Percentiles rank a stretch among this genome's conserved stretches.
Evolutionary conservation across 2,329 filamentous ascomycete genomes (phyloP).

Genomic region (Alternaria sp.): DNA sequence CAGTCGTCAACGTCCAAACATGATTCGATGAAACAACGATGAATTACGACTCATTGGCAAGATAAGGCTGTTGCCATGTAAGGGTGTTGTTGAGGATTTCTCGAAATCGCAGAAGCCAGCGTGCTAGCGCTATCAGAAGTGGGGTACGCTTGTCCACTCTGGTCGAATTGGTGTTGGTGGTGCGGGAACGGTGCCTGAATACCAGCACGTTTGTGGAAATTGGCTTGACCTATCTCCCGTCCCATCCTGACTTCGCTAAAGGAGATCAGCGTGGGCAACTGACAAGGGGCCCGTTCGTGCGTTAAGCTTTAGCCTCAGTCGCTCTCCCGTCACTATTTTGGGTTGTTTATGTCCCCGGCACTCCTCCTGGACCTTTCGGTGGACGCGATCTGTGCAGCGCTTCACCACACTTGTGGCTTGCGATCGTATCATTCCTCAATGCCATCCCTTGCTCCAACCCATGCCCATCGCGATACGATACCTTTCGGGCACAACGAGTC

Average conservation of each 20-base stretch:
- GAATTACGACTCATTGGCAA: not conserved
- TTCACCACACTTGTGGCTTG: slow-evolving; percentile 9
- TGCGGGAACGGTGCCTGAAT: slow-evolving; percentile 12
- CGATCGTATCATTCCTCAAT: slow-evolving; percentile 9
- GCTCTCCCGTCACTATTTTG: slow-evolving; percentile 30
- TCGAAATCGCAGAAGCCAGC: slow-evolving; percentile 5
- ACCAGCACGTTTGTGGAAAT: slow-evolving; percentile 11
- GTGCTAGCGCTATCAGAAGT: not conserved
- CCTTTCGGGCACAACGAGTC: slow-evolving; percentile 10
- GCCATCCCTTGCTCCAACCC: slow-evolving; percentile 17
- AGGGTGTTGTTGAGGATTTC: slow-evolving; percentile 12
- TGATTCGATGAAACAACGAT: not conserved
- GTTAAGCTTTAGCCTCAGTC: slow-evolving; percentile 26
- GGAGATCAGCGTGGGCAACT: slow-evolving; percentile 8
- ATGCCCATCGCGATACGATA: slow-evolving; percentile 13
- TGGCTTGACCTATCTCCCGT: slow-evolving; percentile 13
- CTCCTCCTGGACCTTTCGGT: slow-evolving; percentile 5
- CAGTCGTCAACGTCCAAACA: not conserved
- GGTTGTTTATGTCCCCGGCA: not conserved
- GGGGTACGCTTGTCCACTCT: slow-evolving; percentile 3
- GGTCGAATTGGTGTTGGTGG: not conserved
- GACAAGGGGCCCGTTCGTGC: slow-evolving; percentile 14
- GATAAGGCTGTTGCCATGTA: slow-evolving; percentile 4
- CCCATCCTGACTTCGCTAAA: slow-evolving; percentile 15
- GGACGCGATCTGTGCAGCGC: slow-evolving; percentile 10